phyloP scores from a whole-genome alignment of 2,329 filamentous ascomycete species.

The Pyrenophora seminiperda region DNA sequence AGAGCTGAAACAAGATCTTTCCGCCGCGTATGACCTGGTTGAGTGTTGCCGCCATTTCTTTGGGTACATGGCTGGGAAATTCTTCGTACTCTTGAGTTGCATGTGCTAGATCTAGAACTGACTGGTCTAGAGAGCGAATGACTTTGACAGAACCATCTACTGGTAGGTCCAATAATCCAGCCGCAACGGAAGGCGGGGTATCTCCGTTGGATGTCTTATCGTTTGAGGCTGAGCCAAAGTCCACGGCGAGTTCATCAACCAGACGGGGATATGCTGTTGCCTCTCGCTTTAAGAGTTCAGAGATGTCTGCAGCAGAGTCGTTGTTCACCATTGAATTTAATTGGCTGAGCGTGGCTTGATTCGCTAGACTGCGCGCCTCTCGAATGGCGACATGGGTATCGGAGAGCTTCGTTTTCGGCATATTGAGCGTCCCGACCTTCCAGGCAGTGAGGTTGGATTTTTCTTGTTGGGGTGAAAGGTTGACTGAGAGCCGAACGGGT shows the following conservation, averaged over 20 bases:
- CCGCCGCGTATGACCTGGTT: neutral
- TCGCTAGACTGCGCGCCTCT: too few relatives aligned
- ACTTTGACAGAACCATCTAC: neutral
- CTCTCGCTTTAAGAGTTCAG: neutral
- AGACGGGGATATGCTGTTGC: neutral
- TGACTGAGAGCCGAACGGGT: too few relatives aligned
- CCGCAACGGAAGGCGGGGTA: neutral
- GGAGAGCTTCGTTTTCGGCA: too few relatives aligned
- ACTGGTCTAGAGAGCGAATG: neutral
- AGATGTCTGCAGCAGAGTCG: neutral
- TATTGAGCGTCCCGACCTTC: too few relatives aligned
- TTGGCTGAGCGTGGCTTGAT: neutral
- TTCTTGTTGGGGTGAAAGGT: too few relatives aligned
- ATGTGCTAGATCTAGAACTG: neutral
- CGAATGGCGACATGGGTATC: too few relatives aligned
- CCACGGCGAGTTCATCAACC: neutral
- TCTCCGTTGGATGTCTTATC: neutral
- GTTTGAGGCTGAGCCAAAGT: neutral
- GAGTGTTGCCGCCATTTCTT: neutral
- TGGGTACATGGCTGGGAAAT: neutral
- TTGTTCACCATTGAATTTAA: neutral
- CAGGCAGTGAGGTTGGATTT: too few relatives aligned
- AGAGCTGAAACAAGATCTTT: neutral
- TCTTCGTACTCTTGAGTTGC: neutral
- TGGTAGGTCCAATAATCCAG: neutral